Conservation (phyloP, 1,139 yeast genomes). For the Blastobotrys buckinghamii region DNA sequence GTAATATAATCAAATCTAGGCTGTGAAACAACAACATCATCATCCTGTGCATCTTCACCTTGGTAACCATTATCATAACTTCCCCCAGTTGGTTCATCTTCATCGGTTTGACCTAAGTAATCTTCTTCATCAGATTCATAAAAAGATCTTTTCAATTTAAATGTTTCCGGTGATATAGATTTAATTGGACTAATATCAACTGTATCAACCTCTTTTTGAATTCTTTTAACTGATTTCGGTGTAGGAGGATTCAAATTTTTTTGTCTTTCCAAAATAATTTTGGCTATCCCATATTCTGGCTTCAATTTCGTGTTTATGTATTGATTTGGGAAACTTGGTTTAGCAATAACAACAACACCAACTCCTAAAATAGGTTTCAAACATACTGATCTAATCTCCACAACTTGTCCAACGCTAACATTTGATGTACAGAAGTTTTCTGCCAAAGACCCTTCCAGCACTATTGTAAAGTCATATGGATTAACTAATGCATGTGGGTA, state of each 20-base stretch:
- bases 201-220: not conserved
- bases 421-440: not conserved
- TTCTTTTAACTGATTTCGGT: not conserved
- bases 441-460: not conserved
- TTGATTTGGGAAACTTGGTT: not conserved
- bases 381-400: not conserved
- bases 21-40: too few relatives aligned
- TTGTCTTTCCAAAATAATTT: not conserved
- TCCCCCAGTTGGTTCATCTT: too few relatives aligned
- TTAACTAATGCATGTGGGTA: not conserved
- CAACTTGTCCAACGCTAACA: constrained; percentile 1
- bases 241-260: not conserved
- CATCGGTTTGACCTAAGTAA: not conserved
- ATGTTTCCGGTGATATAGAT: not conserved
- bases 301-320: not conserved
- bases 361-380: constrained; percentile 4
- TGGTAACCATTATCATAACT: not conserved
- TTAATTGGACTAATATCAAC: not conserved
- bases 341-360: constrained; percentile 2
- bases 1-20: too few relatives aligned
- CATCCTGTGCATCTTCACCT: too few relatives aligned
- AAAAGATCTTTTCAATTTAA: not conserved
- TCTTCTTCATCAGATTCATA: constrained; percentile 4
- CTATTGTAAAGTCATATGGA: not conserved
- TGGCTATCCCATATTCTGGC: not conserved